Base-by-base conservation (phyloP, 495 filamentous ascomycete species). In the Aspergillus heteromorphus region DNA sequence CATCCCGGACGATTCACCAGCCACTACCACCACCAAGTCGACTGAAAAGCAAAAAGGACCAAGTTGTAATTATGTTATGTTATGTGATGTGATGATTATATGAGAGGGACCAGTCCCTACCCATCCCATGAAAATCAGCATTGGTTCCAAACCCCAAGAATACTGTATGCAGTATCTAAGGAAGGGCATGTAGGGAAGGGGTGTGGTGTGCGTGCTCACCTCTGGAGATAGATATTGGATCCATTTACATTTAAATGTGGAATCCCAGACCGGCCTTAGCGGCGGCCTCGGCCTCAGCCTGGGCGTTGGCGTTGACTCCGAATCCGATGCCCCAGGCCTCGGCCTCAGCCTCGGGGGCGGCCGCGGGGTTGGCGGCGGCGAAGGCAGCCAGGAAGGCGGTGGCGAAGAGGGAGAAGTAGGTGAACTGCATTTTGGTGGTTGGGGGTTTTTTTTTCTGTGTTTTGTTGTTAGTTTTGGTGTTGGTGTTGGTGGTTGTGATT, bases 341-440 rank as follows among this genome's bases (percentile, higher is more conserved):
- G 29, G 45, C 45, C 45, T 27, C 27, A 49, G 45, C 45, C 31
- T 34, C 31, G 31, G 31, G 31, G 31, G 5, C 11, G 31, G 31
- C 9, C 19, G 14, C 25, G 30, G 47, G 47, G 27, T 31, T 20
- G 9, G 47, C 47, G 30, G 27, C 47, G 13, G 27, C 47, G 27
- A 49, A 36, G n/a, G 30, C 47, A 9, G 47, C 47, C 25, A 49
- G 47, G 47, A 49, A 49, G 47, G 47, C 47, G n/a, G 47, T 49
- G 13, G 47, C 47, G n/a, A 49, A 30, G 18, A 25, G n/a, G 47
- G 47, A 36, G 47, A 49, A 14, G 47, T 9, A 7, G 18, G 30
- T 19, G 47, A 49, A 30, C 47, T 49, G 47, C 47, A 49, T 49
- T 31, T 31, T 49, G 25, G 16, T 31, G 47, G 23, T 27, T 27